phyloP scores from a whole-genome alignment of 148 eudicot species.

The Vaccinium macrocarpon region DNA sequence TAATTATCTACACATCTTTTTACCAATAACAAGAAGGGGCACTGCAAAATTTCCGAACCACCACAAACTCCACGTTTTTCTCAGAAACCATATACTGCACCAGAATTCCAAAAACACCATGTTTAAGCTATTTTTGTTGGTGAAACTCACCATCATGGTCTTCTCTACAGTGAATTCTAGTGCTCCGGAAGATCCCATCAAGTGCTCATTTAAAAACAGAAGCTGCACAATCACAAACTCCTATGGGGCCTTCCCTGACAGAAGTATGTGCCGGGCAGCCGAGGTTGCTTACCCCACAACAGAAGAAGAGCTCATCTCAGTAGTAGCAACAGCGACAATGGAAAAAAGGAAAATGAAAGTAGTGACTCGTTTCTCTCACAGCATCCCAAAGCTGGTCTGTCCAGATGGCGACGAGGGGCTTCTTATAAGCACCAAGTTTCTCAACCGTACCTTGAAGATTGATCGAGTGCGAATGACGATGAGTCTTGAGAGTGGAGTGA shows the following conservation, averaged over 20 bases:
- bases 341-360: slow-evolving; percentile 50
- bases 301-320: slow-evolving; percentile 50
- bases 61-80: background rate
- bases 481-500: slow-evolving; percentile 58
- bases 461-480: slow-evolving; percentile 27
- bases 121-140: background rate
- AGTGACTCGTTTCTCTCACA: slow-evolving; percentile 54
- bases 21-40: background rate
- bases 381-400: slow-evolving; percentile 65
- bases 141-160: background rate
- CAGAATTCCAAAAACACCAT: background rate
- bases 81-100: background rate
- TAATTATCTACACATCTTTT: background rate
- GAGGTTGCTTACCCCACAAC: slow-evolving; percentile 45
- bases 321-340: slow-evolving; percentile 44
- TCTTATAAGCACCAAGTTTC: slow-evolving; percentile 58
- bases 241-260: slow-evolving; percentile 62
- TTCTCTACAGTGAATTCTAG: slow-evolving; percentile 21
- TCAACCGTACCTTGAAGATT: slow-evolving; percentile 32
- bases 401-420: slow-evolving; percentile 59
- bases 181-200: slow-evolving; percentile 67
- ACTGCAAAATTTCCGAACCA: background rate
- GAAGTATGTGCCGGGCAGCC: slow-evolving; percentile 50
- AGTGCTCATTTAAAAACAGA: slow-evolving; percentile 24
- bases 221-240: slow-evolving; percentile 69